These are phyloP conservation scores for Neocallimastix lanati DNA, from an alignment of 192 early-diverging fungal species.

Conservation along the genomic window DNA sequence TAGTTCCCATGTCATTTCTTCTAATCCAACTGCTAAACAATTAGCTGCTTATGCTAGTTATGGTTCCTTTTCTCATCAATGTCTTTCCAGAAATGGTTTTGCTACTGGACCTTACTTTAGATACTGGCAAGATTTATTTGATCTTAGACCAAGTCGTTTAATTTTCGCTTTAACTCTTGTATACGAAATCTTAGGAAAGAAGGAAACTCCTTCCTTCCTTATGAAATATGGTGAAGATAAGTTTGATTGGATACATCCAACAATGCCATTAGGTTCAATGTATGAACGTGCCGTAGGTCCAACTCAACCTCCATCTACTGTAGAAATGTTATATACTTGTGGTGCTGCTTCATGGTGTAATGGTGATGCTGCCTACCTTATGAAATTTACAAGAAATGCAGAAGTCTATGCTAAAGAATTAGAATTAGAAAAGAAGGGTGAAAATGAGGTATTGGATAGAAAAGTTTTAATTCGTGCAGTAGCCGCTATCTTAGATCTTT, in stretches of 20 bases:
- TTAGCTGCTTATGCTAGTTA: background rate
- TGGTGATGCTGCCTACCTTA: background rate
- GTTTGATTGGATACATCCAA: background rate
- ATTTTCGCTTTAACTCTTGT: background rate
- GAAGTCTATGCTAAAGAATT: background rate
- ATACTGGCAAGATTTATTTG: background rate
- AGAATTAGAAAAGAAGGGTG: background rate
- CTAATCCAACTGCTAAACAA: background rate
- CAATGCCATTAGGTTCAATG: background rate
- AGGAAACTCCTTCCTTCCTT: background rate
- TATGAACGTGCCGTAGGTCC: background rate
- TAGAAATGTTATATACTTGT: background rate
- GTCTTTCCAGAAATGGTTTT: background rate
- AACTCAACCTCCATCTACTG: background rate
- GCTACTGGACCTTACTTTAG: background rate
- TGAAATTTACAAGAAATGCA: background rate
- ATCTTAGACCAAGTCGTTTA: background rate
- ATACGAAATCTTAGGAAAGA: background rate
- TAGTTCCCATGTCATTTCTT: background rate
- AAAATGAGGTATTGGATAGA: background rate
- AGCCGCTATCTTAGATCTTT: background rate
- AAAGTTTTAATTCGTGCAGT: background rate
- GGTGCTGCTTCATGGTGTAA: background rate
- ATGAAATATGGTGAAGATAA: background rate
- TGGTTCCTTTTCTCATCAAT: background rate